Percentiles rank a stretch among this genome's conserved stretches.
Evolutionary conservation across 495 filamentous ascomycete species (phyloP).

Genomic region (Penicillium waksmanii): DNA sequence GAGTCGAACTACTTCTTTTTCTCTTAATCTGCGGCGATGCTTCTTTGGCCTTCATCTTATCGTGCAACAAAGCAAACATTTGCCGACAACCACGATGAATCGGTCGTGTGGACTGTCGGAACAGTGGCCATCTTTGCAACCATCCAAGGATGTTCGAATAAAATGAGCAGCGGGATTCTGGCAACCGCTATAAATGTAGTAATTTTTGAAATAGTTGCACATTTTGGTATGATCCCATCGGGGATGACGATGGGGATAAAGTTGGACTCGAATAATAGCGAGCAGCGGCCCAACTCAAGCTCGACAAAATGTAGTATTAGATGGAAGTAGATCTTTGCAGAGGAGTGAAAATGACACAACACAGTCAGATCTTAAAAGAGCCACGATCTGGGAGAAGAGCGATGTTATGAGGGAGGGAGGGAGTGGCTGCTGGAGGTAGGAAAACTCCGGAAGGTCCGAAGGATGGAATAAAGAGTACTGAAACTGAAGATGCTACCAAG

Average conservation of each 20-base stretch:
- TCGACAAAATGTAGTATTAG: background rate
- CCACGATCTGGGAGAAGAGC: background rate
- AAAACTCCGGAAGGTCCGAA: background rate
- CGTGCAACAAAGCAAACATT: constrained; percentile 61
- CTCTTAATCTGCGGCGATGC: background rate
- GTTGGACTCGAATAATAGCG: background rate
- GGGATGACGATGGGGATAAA: constrained; percentile 6
- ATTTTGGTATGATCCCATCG: constrained; percentile 48
- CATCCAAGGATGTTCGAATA: constrained; percentile 67
- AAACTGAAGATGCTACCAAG: constrained; percentile 5
- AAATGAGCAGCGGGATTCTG: constrained; percentile 69
- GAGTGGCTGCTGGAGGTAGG: background rate
- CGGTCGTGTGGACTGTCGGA: constrained; percentile 72
- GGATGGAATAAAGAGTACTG: background rate
- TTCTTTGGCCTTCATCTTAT: constrained; percentile 11
- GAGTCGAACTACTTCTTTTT: constrained; percentile 11
- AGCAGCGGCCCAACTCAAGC: background rate
- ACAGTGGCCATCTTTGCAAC: constrained; percentile 62
- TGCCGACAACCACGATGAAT: constrained; percentile 69
- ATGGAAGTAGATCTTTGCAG: background rate
- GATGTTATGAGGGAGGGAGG: constrained; percentile 8
- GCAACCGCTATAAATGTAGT: constrained; percentile 75
- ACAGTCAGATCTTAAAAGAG: background rate
- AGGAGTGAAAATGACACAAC: background rate
- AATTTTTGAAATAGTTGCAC: constrained; percentile 80